A percentile compares a stretch with the other conserved stretches of the same genome.
phyloP scores from a whole-genome alignment of 768 basidiomycete genomes.

The Agaricus blazei region DNA sequence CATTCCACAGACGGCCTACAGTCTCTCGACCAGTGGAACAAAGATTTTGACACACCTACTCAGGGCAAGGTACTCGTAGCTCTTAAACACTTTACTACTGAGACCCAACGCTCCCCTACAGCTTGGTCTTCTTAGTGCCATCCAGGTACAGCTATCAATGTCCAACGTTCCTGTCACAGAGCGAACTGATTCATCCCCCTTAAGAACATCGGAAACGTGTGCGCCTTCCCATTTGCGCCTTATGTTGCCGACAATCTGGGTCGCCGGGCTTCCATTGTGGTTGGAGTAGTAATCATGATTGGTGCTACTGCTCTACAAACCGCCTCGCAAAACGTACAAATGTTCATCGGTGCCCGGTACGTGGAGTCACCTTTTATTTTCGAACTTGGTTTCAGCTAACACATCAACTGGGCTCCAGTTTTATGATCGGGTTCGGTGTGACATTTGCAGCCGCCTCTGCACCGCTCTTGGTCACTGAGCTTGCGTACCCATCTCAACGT shows the following conservation, averaged over 20 bases:
- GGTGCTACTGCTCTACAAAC: conserved; percentile 54
- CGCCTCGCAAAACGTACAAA: conserved; percentile 50
- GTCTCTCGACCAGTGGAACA: conserved; percentile 49
- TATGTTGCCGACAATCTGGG: conserved; percentile 61
- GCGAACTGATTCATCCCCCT: background rate
- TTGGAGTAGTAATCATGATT: conserved; percentile 58
- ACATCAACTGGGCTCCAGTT: conserved; percentile 22
- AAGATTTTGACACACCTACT: conserved; percentile 45
- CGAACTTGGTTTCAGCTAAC: too few relatives aligned
- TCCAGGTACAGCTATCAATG: conserved; percentile 36
- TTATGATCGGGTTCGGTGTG: conserved; percentile 61
- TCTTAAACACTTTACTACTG: background rate
- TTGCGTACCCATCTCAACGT: conserved; percentile 71
- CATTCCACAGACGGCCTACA: conserved; percentile 44
- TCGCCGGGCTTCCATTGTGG: conserved; percentile 49
- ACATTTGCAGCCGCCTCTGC: conserved; percentile 66
- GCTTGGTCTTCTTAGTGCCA: conserved; percentile 57
- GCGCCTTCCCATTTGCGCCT: conserved; percentile 57
- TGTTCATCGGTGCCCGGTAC: conserved; percentile 66
- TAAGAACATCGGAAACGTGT: conserved; percentile 57
- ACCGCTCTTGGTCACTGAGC: conserved; percentile 70
- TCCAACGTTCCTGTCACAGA: background rate
- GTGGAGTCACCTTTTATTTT: conserved; percentile 10
- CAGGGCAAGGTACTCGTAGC: conserved; percentile 27
- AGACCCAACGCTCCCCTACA: conserved; percentile 3